Percentiles rank a stretch among this genome's conserved stretches.
Evolutionary conservation across 2,329 filamentous ascomycete species (phyloP).

Genomic region (Leptoxyphium fumago): DNA sequence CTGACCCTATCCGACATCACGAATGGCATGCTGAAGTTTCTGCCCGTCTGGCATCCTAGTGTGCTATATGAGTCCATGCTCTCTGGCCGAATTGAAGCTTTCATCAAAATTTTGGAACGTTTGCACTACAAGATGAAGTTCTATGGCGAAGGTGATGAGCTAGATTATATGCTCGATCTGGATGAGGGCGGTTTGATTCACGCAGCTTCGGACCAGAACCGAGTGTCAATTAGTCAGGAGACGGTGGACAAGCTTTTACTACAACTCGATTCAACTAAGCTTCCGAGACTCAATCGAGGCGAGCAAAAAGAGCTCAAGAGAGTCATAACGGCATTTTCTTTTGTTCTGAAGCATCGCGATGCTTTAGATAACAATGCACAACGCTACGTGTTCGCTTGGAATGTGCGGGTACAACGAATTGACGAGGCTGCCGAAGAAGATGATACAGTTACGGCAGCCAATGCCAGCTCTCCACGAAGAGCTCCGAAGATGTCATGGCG

Average conservation of each 20-base stretch:
- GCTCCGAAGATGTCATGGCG: conserved; percentile 42
- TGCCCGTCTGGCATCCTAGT: conserved; percentile 86
- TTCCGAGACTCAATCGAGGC: conserved; percentile 11
- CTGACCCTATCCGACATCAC: conserved; percentile 7
- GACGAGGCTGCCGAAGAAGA: conserved; percentile 1
- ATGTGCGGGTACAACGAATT: conserved; percentile 10
- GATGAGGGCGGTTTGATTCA: conserved; percentile 30
- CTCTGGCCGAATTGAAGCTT: conserved; percentile 56
- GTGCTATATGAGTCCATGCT: conserved; percentile 78
- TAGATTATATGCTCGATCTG: conserved; percentile 58
- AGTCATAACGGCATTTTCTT: conserved; percentile 13
- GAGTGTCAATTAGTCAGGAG: background rate
- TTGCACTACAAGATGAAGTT: conserved; percentile 69
- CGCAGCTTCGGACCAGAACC: conserved; percentile 20
- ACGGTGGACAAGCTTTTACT: conserved; percentile 11
- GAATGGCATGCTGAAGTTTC: conserved; percentile 55
- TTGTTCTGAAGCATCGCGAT: conserved; percentile 11
- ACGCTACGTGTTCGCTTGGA: conserved; percentile 20
- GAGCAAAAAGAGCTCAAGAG: conserved; percentile 13
- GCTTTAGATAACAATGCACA: conserved; percentile 15
- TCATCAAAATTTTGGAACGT: conserved; percentile 56
- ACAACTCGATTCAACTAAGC: conserved; percentile 36
- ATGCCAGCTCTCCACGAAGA: conserved; percentile 1
- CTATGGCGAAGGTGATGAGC: conserved; percentile 61
- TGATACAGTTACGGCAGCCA: conserved; percentile 14